Conservation (phyloP, 306 rosid species). For the Fagus sylvatica region DNA sequence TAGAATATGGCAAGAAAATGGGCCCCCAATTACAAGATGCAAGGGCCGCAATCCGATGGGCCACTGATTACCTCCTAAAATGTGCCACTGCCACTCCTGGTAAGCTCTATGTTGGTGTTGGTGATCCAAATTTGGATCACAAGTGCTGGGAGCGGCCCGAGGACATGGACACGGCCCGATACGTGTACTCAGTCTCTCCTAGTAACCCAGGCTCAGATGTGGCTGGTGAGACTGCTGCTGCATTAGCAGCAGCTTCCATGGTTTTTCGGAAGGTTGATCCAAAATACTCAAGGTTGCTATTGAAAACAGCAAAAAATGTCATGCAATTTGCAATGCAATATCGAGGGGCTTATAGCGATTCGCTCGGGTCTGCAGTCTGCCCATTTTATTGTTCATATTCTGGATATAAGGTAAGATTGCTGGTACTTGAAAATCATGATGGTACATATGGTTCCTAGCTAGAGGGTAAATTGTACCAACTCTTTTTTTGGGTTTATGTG, state of each 20-base stretch:
- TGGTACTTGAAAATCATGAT: too few species aligned
- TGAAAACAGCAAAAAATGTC: conserved; percentile 66
- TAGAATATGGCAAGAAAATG: conserved; percentile 76
- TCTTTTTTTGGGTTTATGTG: neutral
- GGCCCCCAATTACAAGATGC: conserved; percentile 57
- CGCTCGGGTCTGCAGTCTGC: conserved; percentile 82
- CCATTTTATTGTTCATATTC: conserved; percentile 98
- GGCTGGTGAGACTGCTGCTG: conserved; percentile 91
- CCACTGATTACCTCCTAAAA: conserved; percentile 68
- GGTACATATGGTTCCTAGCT: too few species aligned
- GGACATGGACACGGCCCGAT: conserved; percentile 72
- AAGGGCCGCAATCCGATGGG: conserved; percentile 76
- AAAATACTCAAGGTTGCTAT: conserved; percentile 53
- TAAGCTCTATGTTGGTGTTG: conserved; percentile 81
- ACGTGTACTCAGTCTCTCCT: conserved; percentile 66
- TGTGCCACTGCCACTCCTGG: conserved; percentile 75
- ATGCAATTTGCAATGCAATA: conserved; percentile 68
- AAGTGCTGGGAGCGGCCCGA: conserved; percentile 97
- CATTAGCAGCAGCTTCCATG: conserved; percentile 82
- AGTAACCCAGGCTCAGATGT: conserved; percentile 80
- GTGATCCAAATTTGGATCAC: conserved; percentile 78
- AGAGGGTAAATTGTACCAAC: too few species aligned
- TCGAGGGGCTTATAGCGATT: conserved; percentile 72
- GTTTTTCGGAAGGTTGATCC: conserved; percentile 72
- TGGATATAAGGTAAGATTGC: conserved; percentile 64